phyloP scores from a whole-genome alignment of 768 basidiomycete species.

The Chiua virens region DNA sequence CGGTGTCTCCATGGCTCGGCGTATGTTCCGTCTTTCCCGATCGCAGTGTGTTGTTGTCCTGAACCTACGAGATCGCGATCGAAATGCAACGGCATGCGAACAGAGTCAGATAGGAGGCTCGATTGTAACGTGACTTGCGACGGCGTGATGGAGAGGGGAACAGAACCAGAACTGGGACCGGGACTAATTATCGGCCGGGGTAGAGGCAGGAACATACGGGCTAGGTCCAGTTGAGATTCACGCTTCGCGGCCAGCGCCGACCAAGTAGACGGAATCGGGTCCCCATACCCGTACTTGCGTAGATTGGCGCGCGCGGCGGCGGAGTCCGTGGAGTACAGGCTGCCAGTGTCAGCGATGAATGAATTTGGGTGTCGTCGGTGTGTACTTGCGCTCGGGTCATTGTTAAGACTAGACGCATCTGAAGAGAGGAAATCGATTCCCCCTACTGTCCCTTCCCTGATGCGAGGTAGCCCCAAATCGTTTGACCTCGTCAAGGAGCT shows the following conservation, averaged over 20 bases:
- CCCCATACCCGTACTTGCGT: constrained; percentile 24
- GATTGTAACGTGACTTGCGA: constrained; percentile 7
- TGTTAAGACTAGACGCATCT: constrained; percentile 8
- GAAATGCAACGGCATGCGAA: background rate
- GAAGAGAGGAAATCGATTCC: background rate
- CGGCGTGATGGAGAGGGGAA: constrained; percentile 3
- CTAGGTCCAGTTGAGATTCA: constrained; percentile 19
- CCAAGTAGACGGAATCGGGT: constrained; percentile 25
- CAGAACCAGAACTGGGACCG: background rate
- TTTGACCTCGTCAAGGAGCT: background rate
- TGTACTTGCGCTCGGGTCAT: background rate
- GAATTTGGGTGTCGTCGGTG: background rate
- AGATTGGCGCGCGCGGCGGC: constrained; percentile 21
- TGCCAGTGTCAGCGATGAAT: constrained; percentile 15
- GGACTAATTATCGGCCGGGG: background rate
- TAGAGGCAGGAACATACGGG: background rate
- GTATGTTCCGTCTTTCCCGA: background rate
- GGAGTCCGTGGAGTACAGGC: constrained; percentile 27
- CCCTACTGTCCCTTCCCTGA: background rate
- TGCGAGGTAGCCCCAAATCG: background rate
- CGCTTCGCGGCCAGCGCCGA: constrained; percentile 11
- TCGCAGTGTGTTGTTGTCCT: background rate
- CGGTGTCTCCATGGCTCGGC: background rate
- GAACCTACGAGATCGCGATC: background rate
- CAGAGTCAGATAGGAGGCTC: constrained; percentile 1